Conservation (phyloP, 306 rosid genomes). For the Pterocarpus santalinus region DNA sequence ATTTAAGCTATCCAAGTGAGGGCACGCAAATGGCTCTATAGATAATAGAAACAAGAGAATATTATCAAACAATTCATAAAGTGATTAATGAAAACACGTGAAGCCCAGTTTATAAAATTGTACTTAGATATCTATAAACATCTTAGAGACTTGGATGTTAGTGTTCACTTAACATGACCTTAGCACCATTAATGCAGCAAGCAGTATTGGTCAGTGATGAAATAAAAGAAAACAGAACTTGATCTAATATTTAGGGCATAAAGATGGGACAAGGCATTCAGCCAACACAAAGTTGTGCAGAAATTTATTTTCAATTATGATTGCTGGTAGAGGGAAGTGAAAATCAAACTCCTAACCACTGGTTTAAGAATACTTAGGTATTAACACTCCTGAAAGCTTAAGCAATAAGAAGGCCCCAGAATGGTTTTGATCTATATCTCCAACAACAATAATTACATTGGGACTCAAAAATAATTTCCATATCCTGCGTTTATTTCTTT, state of each 20-base stretch:
- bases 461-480: constrained; percentile 1
- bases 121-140: neutral
- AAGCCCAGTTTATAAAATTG: neutral
- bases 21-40: no score
- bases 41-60: no score
- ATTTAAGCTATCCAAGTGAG: no score
- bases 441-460: neutral
- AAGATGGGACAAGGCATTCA: neutral
- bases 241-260: neutral
- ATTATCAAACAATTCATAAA: neutral
- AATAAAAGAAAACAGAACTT: neutral
- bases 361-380: neutral
- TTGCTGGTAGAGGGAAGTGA: neutral
- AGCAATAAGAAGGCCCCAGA: neutral
- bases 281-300: neutral
- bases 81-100: neutral
- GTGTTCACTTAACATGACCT: neutral
- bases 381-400: constrained; percentile 10
- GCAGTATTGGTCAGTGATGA: neutral
- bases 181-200: neutral
- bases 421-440: constrained; percentile 8
- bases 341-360: constrained; percentile 13
- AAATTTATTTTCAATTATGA: neutral
- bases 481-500: constrained; percentile 10
- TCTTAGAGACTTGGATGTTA: neutral